phyloP scores from a whole-genome alignment of 495 filamentous ascomycete species.

The Darksidea phi region DNA sequence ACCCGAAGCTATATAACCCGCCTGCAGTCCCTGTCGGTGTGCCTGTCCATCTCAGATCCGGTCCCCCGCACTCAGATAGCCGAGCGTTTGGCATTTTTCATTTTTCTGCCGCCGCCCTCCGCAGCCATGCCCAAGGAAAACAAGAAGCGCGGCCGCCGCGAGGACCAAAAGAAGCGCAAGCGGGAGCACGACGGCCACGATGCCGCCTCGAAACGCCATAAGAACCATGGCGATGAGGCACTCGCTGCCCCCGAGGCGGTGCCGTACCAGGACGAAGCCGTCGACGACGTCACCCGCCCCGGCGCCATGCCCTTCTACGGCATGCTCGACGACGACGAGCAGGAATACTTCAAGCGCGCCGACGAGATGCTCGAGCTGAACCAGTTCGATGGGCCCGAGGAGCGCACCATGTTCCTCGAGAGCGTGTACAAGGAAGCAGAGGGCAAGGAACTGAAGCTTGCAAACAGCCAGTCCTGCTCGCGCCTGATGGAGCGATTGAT shows the following conservation, averaged over 20 bases:
- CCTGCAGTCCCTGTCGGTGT: background rate
- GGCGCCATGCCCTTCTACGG: slow-evolving; percentile 73
- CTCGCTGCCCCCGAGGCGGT: slow-evolving; percentile 8
- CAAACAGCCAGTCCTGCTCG: slow-evolving; percentile 91
- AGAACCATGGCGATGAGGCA: slow-evolving; percentile 23
- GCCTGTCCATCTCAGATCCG: background rate
- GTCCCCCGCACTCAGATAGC: slow-evolving; percentile 2
- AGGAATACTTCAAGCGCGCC: slow-evolving; percentile 88
- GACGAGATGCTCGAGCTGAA: slow-evolving; percentile 86
- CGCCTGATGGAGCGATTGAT: slow-evolving; percentile 89
- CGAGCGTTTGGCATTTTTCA: background rate
- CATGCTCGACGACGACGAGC: slow-evolving; percentile 82
- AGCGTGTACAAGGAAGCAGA: slow-evolving; percentile 83
- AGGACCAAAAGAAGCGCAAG: slow-evolving; percentile 55
- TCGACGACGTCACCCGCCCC: slow-evolving; percentile 27
- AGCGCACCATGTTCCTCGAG: slow-evolving; percentile 73
- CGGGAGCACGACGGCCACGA: slow-evolving; percentile 45
- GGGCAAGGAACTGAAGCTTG: slow-evolving; percentile 93
- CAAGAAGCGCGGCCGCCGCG: slow-evolving; percentile 67
- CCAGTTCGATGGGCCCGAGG: slow-evolving; percentile 74
- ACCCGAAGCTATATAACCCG: too few species aligned
- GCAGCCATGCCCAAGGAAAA: slow-evolving; percentile 58
- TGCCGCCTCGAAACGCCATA: slow-evolving; percentile 32
- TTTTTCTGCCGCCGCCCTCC: slow-evolving; percentile 7
- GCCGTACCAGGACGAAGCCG: slow-evolving; percentile 19